phyloP scores from a whole-genome alignment of 306 rosid genomes.

The Lithocarpus polystachyus region DNA sequence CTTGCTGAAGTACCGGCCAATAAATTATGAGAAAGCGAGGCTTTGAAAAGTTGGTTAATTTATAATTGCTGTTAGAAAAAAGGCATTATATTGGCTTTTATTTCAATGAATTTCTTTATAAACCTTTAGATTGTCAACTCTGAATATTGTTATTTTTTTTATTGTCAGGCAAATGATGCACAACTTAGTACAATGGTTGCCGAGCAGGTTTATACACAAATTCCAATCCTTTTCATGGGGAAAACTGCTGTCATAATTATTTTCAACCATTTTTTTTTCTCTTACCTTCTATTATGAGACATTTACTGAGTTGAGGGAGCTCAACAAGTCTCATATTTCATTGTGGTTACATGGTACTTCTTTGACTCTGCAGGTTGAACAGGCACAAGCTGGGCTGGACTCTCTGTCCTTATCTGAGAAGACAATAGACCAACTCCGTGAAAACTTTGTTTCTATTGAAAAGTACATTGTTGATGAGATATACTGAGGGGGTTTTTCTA shows the following conservation, averaged over 20 bases:
- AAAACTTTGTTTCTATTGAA: constrained; percentile 83
- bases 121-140: constrained; percentile 15
- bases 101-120: neutral
- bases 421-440: constrained; percentile 72
- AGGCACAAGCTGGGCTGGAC: constrained; percentile 82
- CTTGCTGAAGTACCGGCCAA: too few species aligned
- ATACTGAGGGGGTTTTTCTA: constrained; percentile 12
- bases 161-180: constrained; percentile 91
- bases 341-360: constrained; percentile 15
- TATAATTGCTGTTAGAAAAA: too few species aligned
- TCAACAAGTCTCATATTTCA: constrained; percentile 13
- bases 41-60: too few species aligned
- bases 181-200: constrained; percentile 98
- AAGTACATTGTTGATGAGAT: constrained; percentile 55
- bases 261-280: constrained; percentile 11
- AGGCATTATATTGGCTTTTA: constrained; percentile 2
- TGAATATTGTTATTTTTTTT: constrained; percentile 26
- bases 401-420: constrained; percentile 70
- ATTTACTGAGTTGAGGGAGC: constrained; percentile 15
- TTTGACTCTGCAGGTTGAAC: constrained; percentile 76
- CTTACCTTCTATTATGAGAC: constrained; percentile 6
- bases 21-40: too few species aligned
- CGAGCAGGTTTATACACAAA: constrained; percentile 61
- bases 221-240: constrained; percentile 1
- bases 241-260: neutral